Base-by-base conservation (phyloP, 176 grass and related monocot species). In the Typha latifolia region DNA sequence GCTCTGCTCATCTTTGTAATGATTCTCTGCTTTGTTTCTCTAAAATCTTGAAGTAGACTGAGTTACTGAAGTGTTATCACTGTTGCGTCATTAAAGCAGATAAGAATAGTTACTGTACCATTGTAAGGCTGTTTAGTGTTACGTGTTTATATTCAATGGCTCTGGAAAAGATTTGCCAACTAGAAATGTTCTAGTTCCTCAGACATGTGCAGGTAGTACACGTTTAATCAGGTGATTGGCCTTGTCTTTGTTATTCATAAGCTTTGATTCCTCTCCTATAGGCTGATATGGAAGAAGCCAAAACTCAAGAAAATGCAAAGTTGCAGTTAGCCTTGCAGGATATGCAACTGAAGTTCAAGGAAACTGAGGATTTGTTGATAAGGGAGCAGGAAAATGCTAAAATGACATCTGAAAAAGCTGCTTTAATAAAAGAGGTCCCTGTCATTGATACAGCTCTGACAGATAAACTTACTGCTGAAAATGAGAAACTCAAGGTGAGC, bases 241-340 rank as follows among this genome's bases (percentile, higher is more conserved):
- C 62, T 51, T n/a, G 59, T 49, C 64, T 18, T 13, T 31, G 9
- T 61, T 50, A 69, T 65, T 47, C 64, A 70, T 56, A 69, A 47
- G 27, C 61, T 62, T 62, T 2, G 12, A 51, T 82, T 71, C 5
- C 71, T 66, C 59, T 24, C 66, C 66, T 84, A 72, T 78, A 99
- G 94, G 47, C 70, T 83, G 94, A 99, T 69, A 74, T 89, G 74
- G 94, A 99, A 63, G 89, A 90, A 82, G 70, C 89, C 61, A 99
- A 92, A 83, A 73, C 83, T 66, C 85, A 86, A 49, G 93, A 89
- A 77, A 91, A 86, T 78, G 71, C 49, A 51, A 91, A 91, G 73
- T 67, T 99, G 73, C 82, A 99, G 82, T 72, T 83, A 71, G 79
- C 79, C 48, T 81, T 88, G 48, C 87, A 85, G 71, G 88, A 99